Conservation (phyloP, 345 rosid genomes). For the Combretum micranthum region DNA sequence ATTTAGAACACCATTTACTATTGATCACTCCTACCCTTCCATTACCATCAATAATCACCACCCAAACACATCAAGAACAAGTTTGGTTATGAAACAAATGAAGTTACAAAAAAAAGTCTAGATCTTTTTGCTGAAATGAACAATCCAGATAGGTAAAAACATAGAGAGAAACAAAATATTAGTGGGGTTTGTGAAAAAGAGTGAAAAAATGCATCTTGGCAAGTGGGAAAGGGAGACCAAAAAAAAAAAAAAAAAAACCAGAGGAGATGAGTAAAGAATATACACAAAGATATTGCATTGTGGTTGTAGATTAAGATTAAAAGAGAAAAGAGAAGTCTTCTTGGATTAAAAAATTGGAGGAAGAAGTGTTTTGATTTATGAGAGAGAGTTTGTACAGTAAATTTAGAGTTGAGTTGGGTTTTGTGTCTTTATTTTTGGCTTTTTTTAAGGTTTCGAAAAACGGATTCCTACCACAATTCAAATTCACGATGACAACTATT, state of each 20-base stretch:
- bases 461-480: neutral
- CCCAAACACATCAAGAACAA: constrained; percentile 5
- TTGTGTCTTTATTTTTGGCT: neutral
- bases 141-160: too few relatives aligned
- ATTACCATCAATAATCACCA: constrained; percentile 41
- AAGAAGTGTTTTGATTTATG: neutral
- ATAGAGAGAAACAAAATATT: too few relatives aligned
- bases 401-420: neutral
- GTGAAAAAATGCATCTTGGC: neutral
- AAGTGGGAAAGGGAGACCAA: neutral
- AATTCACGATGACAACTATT: neutral
- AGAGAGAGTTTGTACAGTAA: neutral
- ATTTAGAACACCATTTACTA: constrained; percentile 74
- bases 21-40: constrained; percentile 51
- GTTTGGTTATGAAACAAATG: neutral
- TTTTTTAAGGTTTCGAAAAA: neutral
- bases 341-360: neutral
- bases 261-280: constrained; percentile 6
- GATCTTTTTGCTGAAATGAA: neutral
- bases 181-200: neutral
- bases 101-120: neutral
- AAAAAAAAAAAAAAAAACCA: too few relatives aligned
- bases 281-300: constrained; percentile 1
- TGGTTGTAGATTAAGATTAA: neutral
- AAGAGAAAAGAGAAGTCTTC: constrained; percentile 1